Base-by-base conservation (phyloP, 495 filamentous ascomycete species). In the Annulohypoxylon maeteangense region DNA sequence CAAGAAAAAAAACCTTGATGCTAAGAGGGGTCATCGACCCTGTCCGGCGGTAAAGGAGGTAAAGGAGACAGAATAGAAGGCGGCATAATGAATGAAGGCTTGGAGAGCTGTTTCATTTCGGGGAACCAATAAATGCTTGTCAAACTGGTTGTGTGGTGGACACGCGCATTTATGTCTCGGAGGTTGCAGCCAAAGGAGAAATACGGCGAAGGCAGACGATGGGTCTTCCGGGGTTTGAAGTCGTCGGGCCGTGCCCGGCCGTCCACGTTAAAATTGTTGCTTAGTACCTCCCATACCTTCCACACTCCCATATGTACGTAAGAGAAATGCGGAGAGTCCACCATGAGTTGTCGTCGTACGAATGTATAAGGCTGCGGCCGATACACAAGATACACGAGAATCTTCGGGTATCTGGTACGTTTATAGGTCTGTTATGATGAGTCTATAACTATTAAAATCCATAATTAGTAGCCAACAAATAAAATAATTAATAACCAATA, bases 101-200 rank as follows among this genome's bases (percentile, higher is more conserved):
- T 55, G 38, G 60, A 60, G 55, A 57, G 23, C 7, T 72, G 70
- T 72, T 62, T 68, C 65, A 68, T 51, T 10, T 14, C 16, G 10
- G 47, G 36, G 54, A 50, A 8, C 70, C 70, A 72, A 68, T 68
- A 7, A 57, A 20, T 48, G 47, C 12, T 1, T 11, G 22, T 7
- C 3, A 44, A 22, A 47, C 16, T 11, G 25, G 23, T 40, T 40
- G 53, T 18, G 48, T 22, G 34, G 22, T 58, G 66, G 25, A 59
- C 71, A 74, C 71, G 71, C 61, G 71, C 48, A 16, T 63, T 74
- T 14, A 12, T 74, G 71, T 74, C 71, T 74, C 71, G 71, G 71
- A 70, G 67, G 16, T 70, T 62, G 34, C 51, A 59, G 25, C 62
- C 10, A 65, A 74, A 74, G 56, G 12, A 64, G 66, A 50, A 62